phyloP scores from a whole-genome alignment of 2,329 filamentous ascomycete species.

The Phyllosticta capitalensis region DNA sequence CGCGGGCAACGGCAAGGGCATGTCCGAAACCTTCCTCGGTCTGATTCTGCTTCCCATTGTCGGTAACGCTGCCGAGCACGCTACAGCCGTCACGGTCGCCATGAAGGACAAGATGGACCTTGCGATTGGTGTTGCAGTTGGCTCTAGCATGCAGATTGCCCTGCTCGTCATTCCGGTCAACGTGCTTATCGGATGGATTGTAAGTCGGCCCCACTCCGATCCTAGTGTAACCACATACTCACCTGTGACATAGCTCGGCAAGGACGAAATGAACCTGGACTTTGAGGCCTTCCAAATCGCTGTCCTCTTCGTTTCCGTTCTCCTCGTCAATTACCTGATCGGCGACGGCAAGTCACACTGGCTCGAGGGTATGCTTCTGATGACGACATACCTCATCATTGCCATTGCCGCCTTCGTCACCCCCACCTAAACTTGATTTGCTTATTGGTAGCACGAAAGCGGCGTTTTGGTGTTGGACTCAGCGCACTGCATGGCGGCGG shows the following conservation, averaged over 20 bases:
- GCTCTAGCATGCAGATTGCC: conserved; percentile 56
- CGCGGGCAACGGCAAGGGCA: conserved; percentile 33
- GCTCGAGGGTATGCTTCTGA: conserved; percentile 53
- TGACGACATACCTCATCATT: conserved; percentile 53
- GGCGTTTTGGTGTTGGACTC: conserved; percentile 5
- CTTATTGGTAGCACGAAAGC: background rate
- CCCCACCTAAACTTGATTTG: conserved; percentile 18
- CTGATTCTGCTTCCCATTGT: conserved; percentile 57
- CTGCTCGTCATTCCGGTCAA: conserved; percentile 52
- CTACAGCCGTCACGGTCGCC: conserved; percentile 52
- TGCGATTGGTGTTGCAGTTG: conserved; percentile 57
- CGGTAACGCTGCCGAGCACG: conserved; percentile 57
- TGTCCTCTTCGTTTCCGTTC: conserved; percentile 46
- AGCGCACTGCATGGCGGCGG: background rate
- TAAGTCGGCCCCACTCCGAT: background rate
- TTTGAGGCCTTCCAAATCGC: conserved; percentile 82
- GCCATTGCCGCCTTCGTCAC: conserved; percentile 49
- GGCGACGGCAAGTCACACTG: conserved; percentile 49
- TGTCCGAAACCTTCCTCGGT: conserved; percentile 54
- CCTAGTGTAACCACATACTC: background rate
- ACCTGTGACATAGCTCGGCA: conserved; percentile 32
- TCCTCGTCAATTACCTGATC: conserved; percentile 54
- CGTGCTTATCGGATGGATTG: conserved; percentile 52
- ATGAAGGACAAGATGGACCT: conserved; percentile 61
- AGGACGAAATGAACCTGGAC: conserved; percentile 60